phyloP scores from a whole-genome alignment of 2,329 filamentous ascomycete species.

The Nannizzia gypsea region DNA sequence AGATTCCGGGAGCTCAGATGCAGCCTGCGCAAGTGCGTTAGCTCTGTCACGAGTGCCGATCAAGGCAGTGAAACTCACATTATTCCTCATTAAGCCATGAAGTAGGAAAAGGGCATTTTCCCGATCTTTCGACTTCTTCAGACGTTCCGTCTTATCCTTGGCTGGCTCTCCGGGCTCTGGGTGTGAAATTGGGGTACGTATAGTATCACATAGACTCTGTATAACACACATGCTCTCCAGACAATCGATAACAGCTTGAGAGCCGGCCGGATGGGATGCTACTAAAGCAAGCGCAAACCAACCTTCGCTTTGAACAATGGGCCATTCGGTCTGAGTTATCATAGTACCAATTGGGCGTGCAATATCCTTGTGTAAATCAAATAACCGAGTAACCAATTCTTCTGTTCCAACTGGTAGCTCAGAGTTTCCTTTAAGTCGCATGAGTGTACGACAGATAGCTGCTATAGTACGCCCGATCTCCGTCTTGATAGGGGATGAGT shows the following conservation, averaged over 20 bases:
- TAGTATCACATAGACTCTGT: conserved; percentile 23
- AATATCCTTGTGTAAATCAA: conserved; percentile 26
- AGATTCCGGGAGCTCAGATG: neutral
- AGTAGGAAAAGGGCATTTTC: conserved; percentile 32
- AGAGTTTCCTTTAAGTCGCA: conserved; percentile 4
- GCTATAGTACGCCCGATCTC: conserved; percentile 38
- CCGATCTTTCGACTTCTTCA: conserved; percentile 27
- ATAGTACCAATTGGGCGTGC: conserved; percentile 33
- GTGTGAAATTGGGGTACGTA: conserved; percentile 17
- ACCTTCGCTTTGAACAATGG: conserved; percentile 38
- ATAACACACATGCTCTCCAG: conserved; percentile 27
- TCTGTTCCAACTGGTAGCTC: conserved; percentile 13
- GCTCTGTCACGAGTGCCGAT: neutral
- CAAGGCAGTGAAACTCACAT: conserved; percentile 21
- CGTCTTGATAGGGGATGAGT: conserved; percentile 34
- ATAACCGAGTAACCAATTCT: conserved; percentile 24
- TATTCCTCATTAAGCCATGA: conserved; percentile 28
- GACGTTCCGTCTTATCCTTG: conserved; percentile 16
- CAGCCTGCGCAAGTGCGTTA: neutral
- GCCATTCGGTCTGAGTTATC: conserved; percentile 37
- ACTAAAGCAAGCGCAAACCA: conserved; percentile 40
- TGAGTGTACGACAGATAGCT: conserved; percentile 25
- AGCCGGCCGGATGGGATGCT: conserved; percentile 26
- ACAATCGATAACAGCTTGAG: conserved; percentile 24
- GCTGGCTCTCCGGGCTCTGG: conserved; percentile 14